Conservation (phyloP, 164 flowering plant species). For the Tetracentron sinense region DNA sequence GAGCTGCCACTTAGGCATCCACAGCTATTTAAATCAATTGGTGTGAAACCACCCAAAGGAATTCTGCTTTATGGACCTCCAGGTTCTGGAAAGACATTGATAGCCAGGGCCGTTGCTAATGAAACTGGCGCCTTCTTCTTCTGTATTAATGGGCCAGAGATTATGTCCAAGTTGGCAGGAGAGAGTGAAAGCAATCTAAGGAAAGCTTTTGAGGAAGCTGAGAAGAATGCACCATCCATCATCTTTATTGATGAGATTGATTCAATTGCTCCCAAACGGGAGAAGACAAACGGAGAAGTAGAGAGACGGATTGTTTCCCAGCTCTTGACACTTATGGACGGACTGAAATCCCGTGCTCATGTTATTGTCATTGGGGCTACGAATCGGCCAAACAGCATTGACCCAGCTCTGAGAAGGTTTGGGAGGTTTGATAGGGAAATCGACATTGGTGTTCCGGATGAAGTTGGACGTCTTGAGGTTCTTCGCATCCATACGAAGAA, state of each 20-base stretch:
- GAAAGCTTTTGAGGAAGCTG: constrained; percentile 91
- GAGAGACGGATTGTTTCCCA: constrained; percentile 88
- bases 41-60: constrained; percentile 91
- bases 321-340: constrained; percentile 84
- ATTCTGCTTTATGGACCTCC: constrained; percentile 91
- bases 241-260: constrained; percentile 84
- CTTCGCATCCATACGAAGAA: constrained; percentile 89
- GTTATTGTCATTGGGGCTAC: constrained; percentile 88
- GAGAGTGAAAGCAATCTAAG: constrained; percentile 91
- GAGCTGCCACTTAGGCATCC: constrained; percentile 90
- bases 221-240: constrained; percentile 81
- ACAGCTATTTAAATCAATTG: constrained; percentile 78
- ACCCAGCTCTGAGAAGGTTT: constrained; percentile 83
- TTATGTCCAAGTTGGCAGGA: constrained; percentile 88
- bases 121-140: constrained; percentile 93
- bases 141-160: constrained; percentile 87
- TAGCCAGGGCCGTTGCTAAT: constrained; percentile 89
- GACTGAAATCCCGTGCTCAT: constrained; percentile 77
- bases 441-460: constrained; percentile 90
- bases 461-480: constrained; percentile 85
- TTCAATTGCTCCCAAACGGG: constrained; percentile 86
- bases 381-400: constrained; percentile 84
- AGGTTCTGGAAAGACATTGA: constrained; percentile 85
- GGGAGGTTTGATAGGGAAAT: constrained; percentile 86
- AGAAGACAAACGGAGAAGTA: constrained; percentile 83